Percentiles rank a stretch among this genome's conserved stretches.
phyloP scores from a whole-genome alignment of 768 basidiomycete genomes.

The Boletus vinaceobasis region DNA sequence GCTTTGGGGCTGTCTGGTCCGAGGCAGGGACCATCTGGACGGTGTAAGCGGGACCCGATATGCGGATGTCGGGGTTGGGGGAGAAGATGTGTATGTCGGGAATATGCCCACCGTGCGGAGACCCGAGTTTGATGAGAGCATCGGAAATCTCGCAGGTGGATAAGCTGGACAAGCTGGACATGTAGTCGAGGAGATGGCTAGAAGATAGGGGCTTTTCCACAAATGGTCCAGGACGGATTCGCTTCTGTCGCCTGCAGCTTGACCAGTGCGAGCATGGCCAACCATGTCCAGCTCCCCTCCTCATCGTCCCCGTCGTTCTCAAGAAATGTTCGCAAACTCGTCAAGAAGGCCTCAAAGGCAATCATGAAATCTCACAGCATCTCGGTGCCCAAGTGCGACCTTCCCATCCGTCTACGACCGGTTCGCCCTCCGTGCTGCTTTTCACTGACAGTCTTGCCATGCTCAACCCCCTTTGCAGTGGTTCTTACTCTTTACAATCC shows the following conservation, averaged over 20 bases:
- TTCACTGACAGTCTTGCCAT: neutral
- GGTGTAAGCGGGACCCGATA: constrained; percentile 84
- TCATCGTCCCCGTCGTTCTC: constrained; percentile 11
- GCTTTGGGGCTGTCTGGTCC: constrained; percentile 59
- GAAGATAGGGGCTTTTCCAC: constrained; percentile 6
- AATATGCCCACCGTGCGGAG: constrained; percentile 72
- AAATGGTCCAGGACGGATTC: neutral
- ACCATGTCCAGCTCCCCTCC: constrained; percentile 2
- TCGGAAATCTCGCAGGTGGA: constrained; percentile 87
- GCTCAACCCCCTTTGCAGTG: constrained; percentile 48
- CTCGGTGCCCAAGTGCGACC: constrained; percentile 60
- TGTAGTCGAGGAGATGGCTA: neutral
- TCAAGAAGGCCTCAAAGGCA: constrained; percentile 47
- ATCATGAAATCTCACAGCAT: constrained; percentile 72
- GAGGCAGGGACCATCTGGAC: constrained; percentile 72
- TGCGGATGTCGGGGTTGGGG: constrained; percentile 34
- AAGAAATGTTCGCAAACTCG: constrained; percentile 31
- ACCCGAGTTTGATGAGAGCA: constrained; percentile 76
- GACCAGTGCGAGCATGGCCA: constrained; percentile 11
- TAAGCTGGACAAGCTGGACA: constrained; percentile 32
- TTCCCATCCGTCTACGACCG: constrained; percentile 71
- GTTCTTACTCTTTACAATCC: constrained; percentile 70
- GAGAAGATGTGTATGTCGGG: constrained; percentile 65
- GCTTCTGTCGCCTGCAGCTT: neutral
- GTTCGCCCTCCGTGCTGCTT: constrained; percentile 35